These are phyloP conservation scores for Phellopilus nigrolimitatus DNA, from an alignment of 1,284 basidiomycete species.

Conservation along the genomic window DNA sequence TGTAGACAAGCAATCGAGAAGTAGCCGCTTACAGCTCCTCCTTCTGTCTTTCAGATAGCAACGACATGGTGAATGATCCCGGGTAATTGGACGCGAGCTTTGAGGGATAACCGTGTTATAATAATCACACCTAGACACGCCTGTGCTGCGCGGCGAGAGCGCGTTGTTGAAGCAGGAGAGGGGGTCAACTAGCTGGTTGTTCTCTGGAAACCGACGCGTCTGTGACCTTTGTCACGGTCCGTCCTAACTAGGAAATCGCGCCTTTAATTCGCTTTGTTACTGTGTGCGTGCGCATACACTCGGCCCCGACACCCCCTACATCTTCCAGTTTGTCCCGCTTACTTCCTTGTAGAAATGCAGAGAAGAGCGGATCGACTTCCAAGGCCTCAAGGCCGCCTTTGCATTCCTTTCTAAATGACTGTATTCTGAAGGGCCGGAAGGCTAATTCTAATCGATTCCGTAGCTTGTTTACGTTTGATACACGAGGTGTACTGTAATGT, in stretches of 20 bases:
- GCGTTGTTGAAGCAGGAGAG: neutral
- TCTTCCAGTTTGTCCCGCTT: no score
- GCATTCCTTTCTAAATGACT: neutral
- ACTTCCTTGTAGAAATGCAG: no score
- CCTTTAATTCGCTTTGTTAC: no score
- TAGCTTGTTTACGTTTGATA: neutral
- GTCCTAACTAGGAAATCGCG: no score
- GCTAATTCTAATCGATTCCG: neutral
- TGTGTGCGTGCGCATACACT: no score
- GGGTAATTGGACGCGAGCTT: neutral
- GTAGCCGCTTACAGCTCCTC: constrained; percentile 48
- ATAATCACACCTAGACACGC: constrained; percentile 24
- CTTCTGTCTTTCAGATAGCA: constrained; percentile 52
- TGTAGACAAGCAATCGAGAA: neutral
- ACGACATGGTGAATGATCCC: constrained; percentile 14
- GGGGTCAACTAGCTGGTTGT: neutral
- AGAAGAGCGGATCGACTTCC: no score
- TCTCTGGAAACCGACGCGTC: no score
- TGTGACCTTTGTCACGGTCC: no score
- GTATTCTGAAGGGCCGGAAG: neutral
- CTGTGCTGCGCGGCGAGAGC: neutral
- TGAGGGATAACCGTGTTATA: constrained; percentile 23
- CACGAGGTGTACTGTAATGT: neutral
- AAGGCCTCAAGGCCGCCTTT: no score
- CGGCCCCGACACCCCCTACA: no score